Evolutionary conservation across 2,329 filamentous ascomycete genomes (phyloP).

Genomic region (Claviceps arundinis): DNA sequence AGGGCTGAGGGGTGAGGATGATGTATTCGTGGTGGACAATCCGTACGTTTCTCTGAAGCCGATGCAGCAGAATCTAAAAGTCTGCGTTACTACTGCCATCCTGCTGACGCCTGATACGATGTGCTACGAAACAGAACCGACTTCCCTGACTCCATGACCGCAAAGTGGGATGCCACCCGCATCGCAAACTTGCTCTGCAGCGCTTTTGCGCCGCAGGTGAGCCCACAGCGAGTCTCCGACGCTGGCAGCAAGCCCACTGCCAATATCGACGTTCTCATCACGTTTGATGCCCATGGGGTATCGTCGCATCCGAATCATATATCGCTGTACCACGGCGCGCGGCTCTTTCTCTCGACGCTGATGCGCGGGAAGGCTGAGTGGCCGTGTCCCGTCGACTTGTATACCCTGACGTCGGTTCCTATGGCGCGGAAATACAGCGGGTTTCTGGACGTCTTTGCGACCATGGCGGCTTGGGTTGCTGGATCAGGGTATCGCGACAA

Average conservation of each 20-base stretch:
- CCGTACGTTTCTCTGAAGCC: conserved; percentile 31
- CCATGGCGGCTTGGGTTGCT: conserved; percentile 44
- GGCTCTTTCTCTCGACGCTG: conserved; percentile 54
- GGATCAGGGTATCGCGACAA: conserved; percentile 20
- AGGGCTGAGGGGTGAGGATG: conserved; percentile 59
- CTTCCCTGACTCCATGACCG: conserved; percentile 84
- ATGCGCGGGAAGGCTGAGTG: conserved; percentile 51
- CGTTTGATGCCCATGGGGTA: conserved; percentile 74
- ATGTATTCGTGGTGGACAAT: conserved; percentile 77
- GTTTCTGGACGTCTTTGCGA: conserved; percentile 62
- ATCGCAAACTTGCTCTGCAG: conserved; percentile 58
- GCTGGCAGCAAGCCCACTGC: conserved; percentile 26
- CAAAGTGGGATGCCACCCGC: conserved; percentile 57
- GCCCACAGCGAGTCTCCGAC: conserved; percentile 18
- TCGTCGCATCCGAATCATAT: conserved; percentile 90
- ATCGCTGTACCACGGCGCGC: conserved; percentile 72
- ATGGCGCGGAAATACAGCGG: conserved; percentile 70
- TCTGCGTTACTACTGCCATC: no score
- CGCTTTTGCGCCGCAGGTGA: conserved; percentile 58
- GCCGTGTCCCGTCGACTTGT: conserved; percentile 66
- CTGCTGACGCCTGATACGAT: no score
- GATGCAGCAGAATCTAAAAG: no score
- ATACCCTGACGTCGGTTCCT: conserved; percentile 64
- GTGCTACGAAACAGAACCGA: conserved; percentile 19
- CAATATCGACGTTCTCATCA: conserved; percentile 70